A percentile compares a stretch with the other conserved stretches of the same genome.
phyloP scores from a whole-genome alignment of 1,284 basidiomycete genomes.

The Ustilago nuda region DNA sequence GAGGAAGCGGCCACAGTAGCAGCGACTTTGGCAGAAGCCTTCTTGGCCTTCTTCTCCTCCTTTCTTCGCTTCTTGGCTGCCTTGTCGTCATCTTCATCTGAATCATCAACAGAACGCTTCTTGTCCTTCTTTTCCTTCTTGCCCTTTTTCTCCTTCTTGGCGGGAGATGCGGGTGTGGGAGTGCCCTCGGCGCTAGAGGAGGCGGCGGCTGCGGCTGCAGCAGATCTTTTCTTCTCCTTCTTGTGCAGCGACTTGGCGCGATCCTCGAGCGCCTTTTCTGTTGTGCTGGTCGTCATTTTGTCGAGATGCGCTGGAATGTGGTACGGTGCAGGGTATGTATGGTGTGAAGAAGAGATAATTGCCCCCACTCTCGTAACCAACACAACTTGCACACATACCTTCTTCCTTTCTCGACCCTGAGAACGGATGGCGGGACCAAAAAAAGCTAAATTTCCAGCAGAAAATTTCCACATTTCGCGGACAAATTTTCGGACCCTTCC shows the following conservation, averaged over 20 bases:
- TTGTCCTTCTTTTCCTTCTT: constrained; percentile 57
- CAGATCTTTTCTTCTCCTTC: constrained; percentile 66
- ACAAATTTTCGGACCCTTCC: constrained; percentile 37
- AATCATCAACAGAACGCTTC: constrained; percentile 47
- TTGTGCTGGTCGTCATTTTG: constrained; percentile 36
- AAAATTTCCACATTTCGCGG: constrained; percentile 13
- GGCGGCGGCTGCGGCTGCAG: constrained; percentile 39
- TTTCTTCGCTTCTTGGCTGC: constrained; percentile 70
- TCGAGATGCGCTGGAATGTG: not conserved
- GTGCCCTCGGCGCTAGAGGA: constrained; percentile 23
- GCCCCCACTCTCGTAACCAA: not conserved
- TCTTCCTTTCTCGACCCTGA: constrained; percentile 4
- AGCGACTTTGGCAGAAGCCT: constrained; percentile 47
- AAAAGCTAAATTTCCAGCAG: constrained; percentile 16
- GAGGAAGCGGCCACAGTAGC: constrained; percentile 17
- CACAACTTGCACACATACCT: not conserved
- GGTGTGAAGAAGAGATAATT: not conserved
- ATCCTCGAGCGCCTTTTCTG: constrained; percentile 53
- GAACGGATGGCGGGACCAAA: not conserved
- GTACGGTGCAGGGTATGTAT: constrained; percentile 9
- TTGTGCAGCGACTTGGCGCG: constrained; percentile 54
- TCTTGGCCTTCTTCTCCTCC: constrained; percentile 59
- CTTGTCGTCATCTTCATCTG: constrained; percentile 47
- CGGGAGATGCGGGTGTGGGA: constrained; percentile 33
- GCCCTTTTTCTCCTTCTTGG: constrained; percentile 69